phyloP scores from a whole-genome alignment of 768 basidiomycete species.

The Calvatia gigantea region DNA sequence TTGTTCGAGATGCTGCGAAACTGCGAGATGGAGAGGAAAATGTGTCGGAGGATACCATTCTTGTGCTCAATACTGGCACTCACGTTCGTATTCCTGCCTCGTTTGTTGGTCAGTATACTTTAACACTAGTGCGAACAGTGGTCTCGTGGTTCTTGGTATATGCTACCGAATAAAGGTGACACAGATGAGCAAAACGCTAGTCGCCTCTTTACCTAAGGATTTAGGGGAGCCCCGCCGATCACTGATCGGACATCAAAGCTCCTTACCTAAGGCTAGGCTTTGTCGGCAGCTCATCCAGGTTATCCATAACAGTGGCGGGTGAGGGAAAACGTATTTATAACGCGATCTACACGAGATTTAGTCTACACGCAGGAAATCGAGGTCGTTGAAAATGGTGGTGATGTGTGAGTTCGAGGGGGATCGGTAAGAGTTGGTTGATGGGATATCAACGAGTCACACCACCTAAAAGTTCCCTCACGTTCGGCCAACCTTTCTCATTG shows the following conservation, averaged over 20 bases:
- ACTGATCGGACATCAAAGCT: no score
- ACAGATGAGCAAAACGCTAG: no score
- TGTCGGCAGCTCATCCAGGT: no score
- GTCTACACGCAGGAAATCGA: no score
- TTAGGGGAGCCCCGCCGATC: no score
- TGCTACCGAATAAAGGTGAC: no score
- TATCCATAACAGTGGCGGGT: no score
- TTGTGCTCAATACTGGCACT: conserved; percentile 15
- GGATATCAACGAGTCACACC: background rate
- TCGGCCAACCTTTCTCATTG: background rate
- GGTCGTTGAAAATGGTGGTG: background rate
- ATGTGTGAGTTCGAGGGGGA: background rate
- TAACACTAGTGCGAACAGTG: no score
- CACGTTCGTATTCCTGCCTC: conserved; percentile 11
- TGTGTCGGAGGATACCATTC: conserved; percentile 14
- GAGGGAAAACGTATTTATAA: background rate
- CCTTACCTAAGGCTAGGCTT: no score
- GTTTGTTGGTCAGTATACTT: no score
- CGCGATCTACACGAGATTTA: background rate
- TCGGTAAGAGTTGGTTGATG: background rate
- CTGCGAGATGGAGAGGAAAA: conserved; percentile 9
- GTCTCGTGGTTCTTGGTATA: no score
- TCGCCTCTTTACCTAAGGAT: no score
- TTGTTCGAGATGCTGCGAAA: conserved; percentile 8
- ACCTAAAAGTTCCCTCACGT: background rate